Base-by-base conservation (phyloP, 2,329 filamentous ascomycete species). In the Penicillium sp. region DNA sequence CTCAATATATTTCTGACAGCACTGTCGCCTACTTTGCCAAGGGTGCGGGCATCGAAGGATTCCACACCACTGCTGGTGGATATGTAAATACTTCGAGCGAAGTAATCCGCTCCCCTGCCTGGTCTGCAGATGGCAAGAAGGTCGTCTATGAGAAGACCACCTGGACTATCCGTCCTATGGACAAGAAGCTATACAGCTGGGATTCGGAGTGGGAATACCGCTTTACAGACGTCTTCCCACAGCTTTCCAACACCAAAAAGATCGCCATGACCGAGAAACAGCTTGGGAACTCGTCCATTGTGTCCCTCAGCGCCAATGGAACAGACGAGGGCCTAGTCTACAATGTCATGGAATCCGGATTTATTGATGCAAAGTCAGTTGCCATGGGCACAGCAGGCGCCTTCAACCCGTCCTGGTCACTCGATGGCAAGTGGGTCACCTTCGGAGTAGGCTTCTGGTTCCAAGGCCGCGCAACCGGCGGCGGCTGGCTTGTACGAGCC, bases 161-260 rank as follows among this genome's bases (percentile, higher is more conserved):
- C 18, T 75, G 68, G 64, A 57, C 63, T 7, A 60, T 65, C 9
- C 74, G 74, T 5, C 60, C 70, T 1, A 67, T 72, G 54, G 70
- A 72, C 14, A 74, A 74, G 61, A 40, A 65, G 39, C 65, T 78
- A 5, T 78, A 72, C 59, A 72, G 69, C 57, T 78, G 69, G 69
- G 72, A 78, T 42, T 29, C 44, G 7, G 71, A 75, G 5, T 78
- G 70, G 70, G 76, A 78, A 10, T 78, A 77, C 56, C 71, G 74
- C 26, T 75, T 74, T 65, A 76, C 70, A 40, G 75, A 78, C 49
- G 73, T 78, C 4, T 78, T 78, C 62, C 76, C 76, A 0, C 62
- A 69, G 45, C 59, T 73, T 9, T 62, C 61, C 6, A 64, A 61
- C 8, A 53, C 60, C 2, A 59, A 69, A 37, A 61, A 56, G 1